Evolutionary conservation across 2,329 filamentous ascomycete species (phyloP), one percentile per base, ranked within the genome.

Genomic region (Fusarium sp.): DNA sequence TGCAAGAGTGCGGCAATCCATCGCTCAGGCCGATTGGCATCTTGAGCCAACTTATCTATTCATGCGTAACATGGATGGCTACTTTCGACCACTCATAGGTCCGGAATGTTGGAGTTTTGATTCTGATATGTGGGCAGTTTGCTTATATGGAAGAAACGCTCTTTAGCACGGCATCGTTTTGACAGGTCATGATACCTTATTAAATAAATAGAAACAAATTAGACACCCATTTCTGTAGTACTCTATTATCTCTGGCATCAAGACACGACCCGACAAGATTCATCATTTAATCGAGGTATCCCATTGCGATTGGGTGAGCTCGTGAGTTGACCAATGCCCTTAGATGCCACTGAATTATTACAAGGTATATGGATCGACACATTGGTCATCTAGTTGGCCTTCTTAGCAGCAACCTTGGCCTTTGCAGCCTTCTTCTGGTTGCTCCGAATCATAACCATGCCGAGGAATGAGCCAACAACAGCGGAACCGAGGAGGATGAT

Each of bases 391-490:
- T 85, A 93, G 62, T 90, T 88, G 89, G 96, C 96, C 89, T 97
- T 97, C 85, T 93, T 93, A 30, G 84, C 83, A 20, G 91, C 90
- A 57, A 91, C 91, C 81, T 94, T 94, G 67, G 91, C 91, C 87
- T 98, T 99, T 72, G 93, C 90, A 5, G 93, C 93, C 88, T 96
- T 97, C 89, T 98, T 98, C 79, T 91, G 87, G 85, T 97, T 97
- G 86, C 95, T 98, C 79, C 93, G 89, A 83, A 99, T 98, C 96
- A 99, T 99, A 76, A 99, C 95, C 77, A 97, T 90, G 75, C 92
- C 91, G 72, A 99, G 86, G 85, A 99, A 99, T 62, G 93, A 96
- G 68, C 96, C 96, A 64, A 99, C 95, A 62, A 99, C 94, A 61
- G 96, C 94, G 62, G 91, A 94, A 68, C 91, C 94, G 70, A 99